phyloP scores from a whole-genome alignment of 225 moss, liverwort and hornwort genomes.

The Sphagnum contortum region DNA sequence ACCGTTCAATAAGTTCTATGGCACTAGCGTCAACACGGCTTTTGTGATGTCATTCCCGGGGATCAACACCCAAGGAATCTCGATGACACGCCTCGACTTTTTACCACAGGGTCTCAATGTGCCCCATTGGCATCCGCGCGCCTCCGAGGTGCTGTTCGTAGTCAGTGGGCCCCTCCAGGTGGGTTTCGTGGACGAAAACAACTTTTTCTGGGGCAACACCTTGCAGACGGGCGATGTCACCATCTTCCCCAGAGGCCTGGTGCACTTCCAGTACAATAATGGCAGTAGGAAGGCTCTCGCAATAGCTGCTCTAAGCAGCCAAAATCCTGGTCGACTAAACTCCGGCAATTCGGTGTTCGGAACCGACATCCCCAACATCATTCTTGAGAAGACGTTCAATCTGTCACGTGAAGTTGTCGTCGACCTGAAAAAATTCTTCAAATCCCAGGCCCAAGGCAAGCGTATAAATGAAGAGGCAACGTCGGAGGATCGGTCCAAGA shows the following conservation, averaged over 20 bases:
- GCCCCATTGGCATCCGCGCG: no score
- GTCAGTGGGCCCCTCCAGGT: not conserved
- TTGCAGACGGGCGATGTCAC: slow-evolving; percentile 5
- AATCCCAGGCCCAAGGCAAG: no score
- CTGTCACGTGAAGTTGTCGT: no score
- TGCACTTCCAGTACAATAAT: slow-evolving; percentile 3
- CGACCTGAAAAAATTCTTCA: no score
- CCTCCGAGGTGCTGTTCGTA: no score
- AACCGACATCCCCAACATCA: not conserved
- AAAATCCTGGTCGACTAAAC: slow-evolving; percentile 1
- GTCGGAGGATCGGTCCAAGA: no score
- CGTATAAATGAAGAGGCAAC: no score
- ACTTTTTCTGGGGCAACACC: not conserved
- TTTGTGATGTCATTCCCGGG: not conserved
- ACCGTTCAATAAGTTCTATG: not conserved
- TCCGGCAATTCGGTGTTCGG: not conserved
- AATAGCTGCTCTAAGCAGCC: not conserved
- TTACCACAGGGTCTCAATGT: no score
- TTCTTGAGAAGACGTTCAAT: no score
- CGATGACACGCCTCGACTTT: not conserved
- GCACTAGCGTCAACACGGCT: not conserved
- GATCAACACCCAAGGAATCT: not conserved
- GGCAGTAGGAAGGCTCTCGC: not conserved
- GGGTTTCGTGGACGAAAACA: slow-evolving; percentile 5
- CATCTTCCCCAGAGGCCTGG: slow-evolving; percentile 7